A percentile compares a stretch with the other conserved stretches of the same genome.
phyloP scores from a whole-genome alignment of 129 eudicot genomes.

The Deinandra increscens region DNA sequence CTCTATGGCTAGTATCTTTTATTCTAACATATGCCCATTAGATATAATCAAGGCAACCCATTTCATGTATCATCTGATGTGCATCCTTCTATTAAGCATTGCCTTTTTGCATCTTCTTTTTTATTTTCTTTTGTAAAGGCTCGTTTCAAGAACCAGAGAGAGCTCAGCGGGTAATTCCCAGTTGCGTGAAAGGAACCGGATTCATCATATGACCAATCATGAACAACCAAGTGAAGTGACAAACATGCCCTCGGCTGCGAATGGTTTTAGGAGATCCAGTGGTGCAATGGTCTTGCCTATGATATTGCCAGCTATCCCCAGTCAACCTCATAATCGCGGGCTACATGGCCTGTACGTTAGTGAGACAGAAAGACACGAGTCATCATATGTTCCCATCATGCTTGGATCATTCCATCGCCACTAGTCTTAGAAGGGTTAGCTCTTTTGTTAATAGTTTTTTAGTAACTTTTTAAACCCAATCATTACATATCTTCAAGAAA shows the following conservation, averaged over 20 bases:
- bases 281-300: conserved; percentile 43
- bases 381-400: conserved; percentile 33
- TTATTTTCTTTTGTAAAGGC: conserved; percentile 23
- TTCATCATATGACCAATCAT: conserved; percentile 32
- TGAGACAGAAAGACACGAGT: conserved; percentile 42
- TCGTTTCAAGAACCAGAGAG: conserved; percentile 30
- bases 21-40: not conserved
- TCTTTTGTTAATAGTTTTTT: conserved; percentile 22
- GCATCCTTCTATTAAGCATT: not conserved
- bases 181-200: conserved; percentile 42
- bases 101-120: not conserved
- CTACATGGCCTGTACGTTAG: conserved; percentile 31
- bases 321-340: conserved; percentile 23
- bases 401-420: conserved; percentile 32
- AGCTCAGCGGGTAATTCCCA: conserved; percentile 31
- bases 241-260: conserved; percentile 31
- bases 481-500: conserved; percentile 21
- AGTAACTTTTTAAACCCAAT: conserved; percentile 34
- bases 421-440: conserved; percentile 32
- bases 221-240: conserved; percentile 36
- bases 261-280: conserved; percentile 44
- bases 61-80: not conserved
- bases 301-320: conserved; percentile 29
- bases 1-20: not conserved
- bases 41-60: not conserved